These are phyloP conservation scores for Boletus coccyginus DNA, from an alignment of 768 basidiomycete species.

Conservation along the genomic window DNA sequence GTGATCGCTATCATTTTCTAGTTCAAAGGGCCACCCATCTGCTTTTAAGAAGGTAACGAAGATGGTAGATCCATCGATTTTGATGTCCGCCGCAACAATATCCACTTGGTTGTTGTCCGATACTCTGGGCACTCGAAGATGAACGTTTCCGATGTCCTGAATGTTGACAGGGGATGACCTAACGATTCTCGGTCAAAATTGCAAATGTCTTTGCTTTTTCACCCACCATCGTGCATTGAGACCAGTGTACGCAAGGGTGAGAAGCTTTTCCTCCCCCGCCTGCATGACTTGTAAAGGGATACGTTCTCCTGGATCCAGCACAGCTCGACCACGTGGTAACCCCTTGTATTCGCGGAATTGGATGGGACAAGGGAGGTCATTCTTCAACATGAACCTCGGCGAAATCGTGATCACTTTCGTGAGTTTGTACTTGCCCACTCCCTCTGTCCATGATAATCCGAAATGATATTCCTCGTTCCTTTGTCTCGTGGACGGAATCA, in stretches of 20 bases:
- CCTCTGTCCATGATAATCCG: conserved; percentile 91
- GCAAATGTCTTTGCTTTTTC: background rate
- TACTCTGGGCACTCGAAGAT: conserved; percentile 63
- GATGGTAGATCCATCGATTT: conserved; percentile 83
- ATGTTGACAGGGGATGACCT: conserved; percentile 95
- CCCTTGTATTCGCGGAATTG: conserved; percentile 85
- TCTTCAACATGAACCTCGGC: conserved; percentile 89
- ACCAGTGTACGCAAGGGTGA: conserved; percentile 86
- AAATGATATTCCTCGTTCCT: conserved; percentile 70
- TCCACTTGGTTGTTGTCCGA: conserved; percentile 38
- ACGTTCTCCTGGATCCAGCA: conserved; percentile 66
- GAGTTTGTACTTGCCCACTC: conserved; percentile 95
- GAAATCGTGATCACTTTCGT: conserved; percentile 90
- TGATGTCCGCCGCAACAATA: conserved; percentile 73
- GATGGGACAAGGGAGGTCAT: conserved; percentile 65
- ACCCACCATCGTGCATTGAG: conserved; percentile 77
- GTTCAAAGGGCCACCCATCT: conserved; percentile 83
- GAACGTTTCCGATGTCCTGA: conserved; percentile 82
- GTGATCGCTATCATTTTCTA: conserved; percentile 87
- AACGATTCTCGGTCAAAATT: background rate
- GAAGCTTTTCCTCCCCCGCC: conserved; percentile 62
- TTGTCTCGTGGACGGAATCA: conserved; percentile 60
- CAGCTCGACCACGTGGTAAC: conserved; percentile 56
- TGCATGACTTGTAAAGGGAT: conserved; percentile 67
- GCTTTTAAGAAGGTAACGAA: conserved; percentile 70